Evolutionary conservation across 2,329 filamentous ascomycete genomes (phyloP).

Genomic region (Paraconiothyrium brasiliense): DNA sequence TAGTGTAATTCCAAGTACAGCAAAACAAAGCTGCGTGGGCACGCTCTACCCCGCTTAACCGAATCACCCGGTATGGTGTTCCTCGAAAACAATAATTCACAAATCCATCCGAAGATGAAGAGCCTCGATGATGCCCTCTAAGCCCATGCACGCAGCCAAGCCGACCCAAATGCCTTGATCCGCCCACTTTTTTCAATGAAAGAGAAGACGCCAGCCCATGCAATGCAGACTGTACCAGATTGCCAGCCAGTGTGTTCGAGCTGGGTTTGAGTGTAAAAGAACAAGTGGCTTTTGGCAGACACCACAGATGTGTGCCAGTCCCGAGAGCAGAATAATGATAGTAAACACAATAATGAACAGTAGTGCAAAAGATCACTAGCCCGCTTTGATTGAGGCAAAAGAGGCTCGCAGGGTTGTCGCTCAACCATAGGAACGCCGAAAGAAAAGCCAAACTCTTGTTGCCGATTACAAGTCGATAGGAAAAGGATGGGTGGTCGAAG

Average conservation of each 20-base stretch:
- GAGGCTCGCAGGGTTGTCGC: background rate
- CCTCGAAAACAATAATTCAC: background rate
- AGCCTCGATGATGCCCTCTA: background rate
- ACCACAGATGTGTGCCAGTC: background rate
- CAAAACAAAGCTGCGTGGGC: background rate
- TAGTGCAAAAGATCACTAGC: background rate
- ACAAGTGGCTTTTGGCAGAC: background rate
- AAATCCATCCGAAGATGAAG: constrained; percentile 1
- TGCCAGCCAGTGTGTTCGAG: background rate
- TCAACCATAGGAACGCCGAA: background rate
- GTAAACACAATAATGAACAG: constrained; percentile 6
- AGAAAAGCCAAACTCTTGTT: background rate
- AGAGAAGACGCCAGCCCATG: constrained; percentile 10
- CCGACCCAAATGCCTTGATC: background rate
- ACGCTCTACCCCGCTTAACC: background rate
- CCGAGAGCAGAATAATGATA: background rate
- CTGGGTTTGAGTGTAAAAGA: background rate
- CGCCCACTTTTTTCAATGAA: background rate
- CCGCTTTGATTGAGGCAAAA: background rate
- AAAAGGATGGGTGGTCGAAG: background rate
- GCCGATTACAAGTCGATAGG: background rate
- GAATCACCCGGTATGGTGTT: background rate
- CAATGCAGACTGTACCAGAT: constrained; percentile 8
- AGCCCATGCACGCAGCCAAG: constrained; percentile 7
- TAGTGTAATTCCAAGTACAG: background rate